A percentile compares a stretch with the other conserved stretches of the same genome.
phyloP scores from a whole-genome alignment of 1,284 basidiomycete genomes.

The Cryptococcus amylolentus region DNA sequence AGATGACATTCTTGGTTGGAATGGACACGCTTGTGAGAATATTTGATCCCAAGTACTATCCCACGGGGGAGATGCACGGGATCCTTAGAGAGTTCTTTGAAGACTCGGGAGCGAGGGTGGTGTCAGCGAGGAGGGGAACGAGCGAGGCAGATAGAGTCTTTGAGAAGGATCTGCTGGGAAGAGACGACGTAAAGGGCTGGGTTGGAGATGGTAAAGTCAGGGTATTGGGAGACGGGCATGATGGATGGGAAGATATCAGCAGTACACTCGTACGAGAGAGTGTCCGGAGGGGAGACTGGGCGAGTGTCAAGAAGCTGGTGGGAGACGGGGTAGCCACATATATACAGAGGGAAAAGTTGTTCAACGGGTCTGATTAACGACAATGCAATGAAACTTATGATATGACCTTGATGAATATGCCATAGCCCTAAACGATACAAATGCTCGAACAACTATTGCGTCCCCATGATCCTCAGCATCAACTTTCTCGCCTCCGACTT shows the following conservation, averaged over 20 bases:
- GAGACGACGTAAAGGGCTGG: slow-evolving; percentile 54
- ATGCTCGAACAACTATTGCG: neutral
- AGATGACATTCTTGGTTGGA: slow-evolving; percentile 60
- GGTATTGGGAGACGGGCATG: slow-evolving; percentile 61
- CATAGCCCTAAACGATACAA: no score
- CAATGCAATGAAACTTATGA: neutral
- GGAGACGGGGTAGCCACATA: slow-evolving; percentile 53
- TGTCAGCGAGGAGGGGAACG: slow-evolving; percentile 63
- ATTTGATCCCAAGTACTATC: slow-evolving; percentile 75
- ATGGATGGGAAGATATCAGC: slow-evolving; percentile 59
- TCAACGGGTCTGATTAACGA: slow-evolving; percentile 32
- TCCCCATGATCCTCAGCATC: slow-evolving; percentile 7
- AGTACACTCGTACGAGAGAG: slow-evolving; percentile 67
- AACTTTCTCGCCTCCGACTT: slow-evolving; percentile 1
- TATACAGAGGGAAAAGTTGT: slow-evolving; percentile 57
- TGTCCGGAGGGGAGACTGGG: slow-evolving; percentile 47
- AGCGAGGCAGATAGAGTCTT: slow-evolving; percentile 25
- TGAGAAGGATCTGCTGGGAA: slow-evolving; percentile 45
- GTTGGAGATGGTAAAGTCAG: slow-evolving; percentile 56
- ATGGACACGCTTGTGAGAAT: slow-evolving; percentile 85
- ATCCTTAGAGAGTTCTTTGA: slow-evolving; percentile 26
- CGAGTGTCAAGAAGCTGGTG: slow-evolving; percentile 52
- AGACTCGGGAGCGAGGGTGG: slow-evolving; percentile 49
- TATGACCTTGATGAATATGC: neutral
- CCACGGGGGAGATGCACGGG: slow-evolving; percentile 47